These are phyloP conservation scores for Fusarium cicatricum DNA, from an alignment of 2,329 filamentous ascomycete genomes.

Conservation along the genomic window DNA sequence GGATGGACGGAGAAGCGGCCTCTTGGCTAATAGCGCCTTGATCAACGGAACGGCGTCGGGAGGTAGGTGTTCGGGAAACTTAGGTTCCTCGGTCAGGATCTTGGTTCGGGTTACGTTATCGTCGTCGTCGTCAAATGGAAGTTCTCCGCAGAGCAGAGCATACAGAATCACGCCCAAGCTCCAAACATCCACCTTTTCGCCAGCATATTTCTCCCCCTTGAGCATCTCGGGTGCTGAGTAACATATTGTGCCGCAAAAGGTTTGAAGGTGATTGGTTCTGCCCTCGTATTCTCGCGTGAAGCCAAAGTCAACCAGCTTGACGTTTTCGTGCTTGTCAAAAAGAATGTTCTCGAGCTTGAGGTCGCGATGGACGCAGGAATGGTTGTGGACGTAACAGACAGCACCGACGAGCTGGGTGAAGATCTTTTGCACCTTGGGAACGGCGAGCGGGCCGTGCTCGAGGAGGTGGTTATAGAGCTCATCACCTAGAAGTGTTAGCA, in stretches of 20 bases:
- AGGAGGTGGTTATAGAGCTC: constrained; percentile 97
- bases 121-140: constrained; percentile 96
- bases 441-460: constrained; percentile 82
- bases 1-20: constrained; percentile 82
- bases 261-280: constrained; percentile 92
- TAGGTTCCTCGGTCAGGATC: constrained; percentile 87
- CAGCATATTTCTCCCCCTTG: constrained; percentile 96
- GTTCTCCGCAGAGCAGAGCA: constrained; percentile 80
- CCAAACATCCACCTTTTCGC: constrained; percentile 98
- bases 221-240: constrained; percentile 99
- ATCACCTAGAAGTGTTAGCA: constrained; percentile 70
- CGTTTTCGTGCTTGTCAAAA: constrained; percentile 95
- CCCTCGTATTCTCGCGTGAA: constrained; percentile 98
- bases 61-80: constrained; percentile 82
- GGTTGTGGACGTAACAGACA: constrained; percentile 92
- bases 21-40: constrained; percentile 84
- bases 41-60: constrained; percentile 80
- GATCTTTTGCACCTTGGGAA: constrained; percentile 90
- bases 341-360: constrained; percentile 92
- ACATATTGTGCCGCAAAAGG: constrained; percentile 96
- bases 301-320: constrained; percentile 97
- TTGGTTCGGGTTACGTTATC: constrained; percentile 85
- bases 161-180: constrained; percentile 87
- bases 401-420: constrained; percentile 96
- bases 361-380: constrained; percentile 95